Evolutionary conservation across 2,329 filamentous ascomycete species (phyloP), one percentile per base, ranked within the genome.

Genomic region (Pleomassaria siparia): DNA sequence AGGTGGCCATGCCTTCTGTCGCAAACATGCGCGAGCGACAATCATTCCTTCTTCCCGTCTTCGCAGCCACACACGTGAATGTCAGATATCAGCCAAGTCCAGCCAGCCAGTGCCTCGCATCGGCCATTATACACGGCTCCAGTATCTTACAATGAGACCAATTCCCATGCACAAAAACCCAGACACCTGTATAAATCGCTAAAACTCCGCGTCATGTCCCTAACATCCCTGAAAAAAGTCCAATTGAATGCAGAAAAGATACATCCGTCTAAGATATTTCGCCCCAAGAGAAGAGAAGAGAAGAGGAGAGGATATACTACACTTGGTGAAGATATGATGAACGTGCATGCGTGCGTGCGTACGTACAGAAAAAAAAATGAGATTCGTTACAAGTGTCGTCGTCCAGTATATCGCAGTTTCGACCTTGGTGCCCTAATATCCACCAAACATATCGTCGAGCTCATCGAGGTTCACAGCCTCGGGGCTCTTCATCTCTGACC

Each of bases 381-480:
- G 56, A 64, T 58, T 68, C 64, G 59, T 69, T 12, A 47, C 18
- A 52, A 63, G 56, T 50, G 53, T 62, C 57, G 49, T 63, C 39
- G 55, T 43, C 39, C 30, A 53, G 45, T n/a, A 49, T 32, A 24
- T 47, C 24, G 46, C 47, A 41, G 47, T 40, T 42, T 53, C 33
- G 44, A 43, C 26, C 25, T n/a, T n/a, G n/a, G n/a, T n/a, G n/a
- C n/a, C 25, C 32, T 74, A 90, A 70, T 84, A 89, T 58, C 83
- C 85, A 65, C 88, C 86, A 62, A 96, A 82, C 68, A 96, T 81
- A 60, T 88, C 84, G 65, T 97, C 92, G 20, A 97, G 84, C 76
- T 99, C 94, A 39, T 96, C 90, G 40, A 97, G 82, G 69, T 95
- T 91, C 59, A 97, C 86, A 55, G 85, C 88, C 75, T 97, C 94